phyloP scores from a whole-genome alignment of 2,329 filamentous ascomycete genomes.

The Fusarium devonianum region DNA sequence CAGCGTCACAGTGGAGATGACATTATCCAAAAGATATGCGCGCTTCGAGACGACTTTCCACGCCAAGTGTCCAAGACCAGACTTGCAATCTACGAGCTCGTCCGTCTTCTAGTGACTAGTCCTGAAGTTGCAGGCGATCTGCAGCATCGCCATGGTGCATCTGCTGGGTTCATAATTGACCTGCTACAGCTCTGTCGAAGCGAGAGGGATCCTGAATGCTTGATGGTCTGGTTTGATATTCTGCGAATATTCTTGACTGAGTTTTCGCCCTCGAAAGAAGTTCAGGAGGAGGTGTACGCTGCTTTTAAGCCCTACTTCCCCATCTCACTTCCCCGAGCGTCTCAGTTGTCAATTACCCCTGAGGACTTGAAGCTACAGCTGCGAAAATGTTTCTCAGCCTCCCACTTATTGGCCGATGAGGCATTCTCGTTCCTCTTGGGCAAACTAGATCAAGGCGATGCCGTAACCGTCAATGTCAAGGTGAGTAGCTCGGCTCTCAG shows the following conservation, averaged over 20 bases:
- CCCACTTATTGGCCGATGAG: slow-evolving; percentile 53
- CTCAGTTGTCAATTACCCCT: slow-evolving; percentile 61
- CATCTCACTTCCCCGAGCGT: slow-evolving; percentile 61
- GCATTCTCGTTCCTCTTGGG: slow-evolving; percentile 62
- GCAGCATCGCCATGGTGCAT: slow-evolving; percentile 52
- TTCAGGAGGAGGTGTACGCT: slow-evolving; percentile 60
- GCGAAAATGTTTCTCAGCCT: slow-evolving; percentile 62
- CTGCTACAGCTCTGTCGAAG: slow-evolving; percentile 60
- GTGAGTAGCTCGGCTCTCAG: slow-evolving; percentile 36
- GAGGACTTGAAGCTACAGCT: slow-evolving; percentile 63
- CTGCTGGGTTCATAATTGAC: slow-evolving; percentile 56
- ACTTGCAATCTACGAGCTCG: slow-evolving; percentile 59
- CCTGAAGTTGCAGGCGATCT: slow-evolving; percentile 54
- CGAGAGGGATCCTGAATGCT: slow-evolving; percentile 64
- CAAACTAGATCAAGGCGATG: slow-evolving; percentile 66
- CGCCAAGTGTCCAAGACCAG: slow-evolving; percentile 60
- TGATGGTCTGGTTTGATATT: slow-evolving; percentile 65
- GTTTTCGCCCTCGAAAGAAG: slow-evolving; percentile 54
- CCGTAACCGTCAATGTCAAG: slow-evolving; percentile 65
- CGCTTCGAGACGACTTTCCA: slow-evolving; percentile 64
- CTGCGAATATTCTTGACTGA: slow-evolving; percentile 54
- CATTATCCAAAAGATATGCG: slow-evolving; percentile 58
- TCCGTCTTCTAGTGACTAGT: slow-evolving; percentile 54
- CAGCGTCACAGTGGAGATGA: slow-evolving; percentile 55
- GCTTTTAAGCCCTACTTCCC: slow-evolving; percentile 68